Conservation (phyloP, 345 rosid species). For the Triadica sebifera region DNA sequence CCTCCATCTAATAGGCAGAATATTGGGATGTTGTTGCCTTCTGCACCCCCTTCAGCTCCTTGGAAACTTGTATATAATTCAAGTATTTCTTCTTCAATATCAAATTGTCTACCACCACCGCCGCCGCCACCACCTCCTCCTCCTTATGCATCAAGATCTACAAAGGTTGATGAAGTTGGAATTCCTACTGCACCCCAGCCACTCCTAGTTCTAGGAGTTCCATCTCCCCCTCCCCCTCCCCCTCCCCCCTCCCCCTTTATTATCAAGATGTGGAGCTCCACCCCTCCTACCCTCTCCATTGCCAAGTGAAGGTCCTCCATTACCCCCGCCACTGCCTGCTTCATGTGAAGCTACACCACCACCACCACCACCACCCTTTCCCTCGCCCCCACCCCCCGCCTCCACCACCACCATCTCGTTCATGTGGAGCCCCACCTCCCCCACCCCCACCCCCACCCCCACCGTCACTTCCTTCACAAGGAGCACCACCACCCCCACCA, state of each 20-base stretch:
- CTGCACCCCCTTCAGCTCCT: conserved; percentile 50
- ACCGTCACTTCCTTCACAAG: background rate
- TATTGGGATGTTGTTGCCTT: conserved; percentile 37
- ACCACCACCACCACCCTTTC: conserved; percentile 16
- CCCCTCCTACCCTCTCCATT: background rate
- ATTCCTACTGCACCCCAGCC: background rate
- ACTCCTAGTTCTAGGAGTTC: too few species aligned
- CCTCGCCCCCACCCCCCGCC: background rate
- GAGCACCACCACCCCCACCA: conserved; percentile 18
- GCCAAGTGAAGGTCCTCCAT: background rate
- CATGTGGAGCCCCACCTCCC: too few species aligned
- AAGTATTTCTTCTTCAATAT: conserved; percentile 13
- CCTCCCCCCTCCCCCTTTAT: too few species aligned
- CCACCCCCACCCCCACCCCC: background rate
- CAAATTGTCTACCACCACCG: conserved; percentile 17
- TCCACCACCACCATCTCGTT: conserved; percentile 3
- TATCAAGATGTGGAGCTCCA: too few species aligned
- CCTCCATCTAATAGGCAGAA: conserved; percentile 41
- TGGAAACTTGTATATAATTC: conserved; percentile 50
- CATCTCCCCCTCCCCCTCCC: too few species aligned
- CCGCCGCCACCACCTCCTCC: background rate
- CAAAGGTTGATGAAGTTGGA: background rate
- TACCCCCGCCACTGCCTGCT: too few species aligned
- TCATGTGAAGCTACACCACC: background rate
- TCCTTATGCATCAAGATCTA: conserved; percentile 2